A percentile compares a stretch with the other conserved stretches of the same genome.
These are phyloP conservation scores for Nepenthes alata DNA, from an alignment of 179 eudicot genomes.

Conservation along the genomic window DNA sequence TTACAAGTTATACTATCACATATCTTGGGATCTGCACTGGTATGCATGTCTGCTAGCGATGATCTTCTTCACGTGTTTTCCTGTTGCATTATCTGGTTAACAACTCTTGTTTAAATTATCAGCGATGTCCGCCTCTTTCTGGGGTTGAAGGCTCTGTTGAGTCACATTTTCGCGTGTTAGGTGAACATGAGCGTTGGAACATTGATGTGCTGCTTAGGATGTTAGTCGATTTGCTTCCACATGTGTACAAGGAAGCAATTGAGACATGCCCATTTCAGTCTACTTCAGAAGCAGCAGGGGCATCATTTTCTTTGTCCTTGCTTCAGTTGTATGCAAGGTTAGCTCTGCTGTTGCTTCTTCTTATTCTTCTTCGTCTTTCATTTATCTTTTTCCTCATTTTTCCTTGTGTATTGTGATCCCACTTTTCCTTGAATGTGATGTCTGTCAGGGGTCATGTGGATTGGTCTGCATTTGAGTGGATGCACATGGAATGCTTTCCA, in stretches of 20 bases:
- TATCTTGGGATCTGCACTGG: slow-evolving; percentile 68
- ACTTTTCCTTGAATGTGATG: slow-evolving; percentile 3
- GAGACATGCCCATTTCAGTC: slow-evolving; percentile 76
- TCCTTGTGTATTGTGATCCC: slow-evolving; percentile 12
- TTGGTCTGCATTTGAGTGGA: slow-evolving; percentile 96
- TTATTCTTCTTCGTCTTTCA: slow-evolving; percentile 1
- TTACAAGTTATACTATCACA: slow-evolving; percentile 57
- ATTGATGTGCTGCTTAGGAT: slow-evolving; percentile 81
- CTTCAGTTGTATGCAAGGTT: slow-evolving; percentile 76
- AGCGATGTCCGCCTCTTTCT: slow-evolving; percentile 97
- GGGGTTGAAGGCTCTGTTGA: slow-evolving; percentile 96
- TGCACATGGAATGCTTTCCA: slow-evolving; percentile 84
- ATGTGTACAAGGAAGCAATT: slow-evolving; percentile 54
- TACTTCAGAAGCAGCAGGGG: slow-evolving; percentile 43
- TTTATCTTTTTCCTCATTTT: slow-evolving; percentile 1
- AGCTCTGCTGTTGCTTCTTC: slow-evolving; percentile 8
- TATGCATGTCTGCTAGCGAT: slow-evolving; percentile 17
- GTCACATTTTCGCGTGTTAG: slow-evolving; percentile 76
- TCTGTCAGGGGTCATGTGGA: slow-evolving; percentile 67
- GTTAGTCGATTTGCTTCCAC: slow-evolving; percentile 69
- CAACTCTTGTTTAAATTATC: slow-evolving; percentile 16
- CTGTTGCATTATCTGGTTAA: slow-evolving; percentile 3
- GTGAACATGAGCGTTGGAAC: slow-evolving; percentile 99
- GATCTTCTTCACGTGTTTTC: background rate
- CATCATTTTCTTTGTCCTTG: slow-evolving; percentile 47